Evolutionary conservation across 1,284 basidiomycete genomes (phyloP).

Genomic region (Hemileia vastatrix): DNA sequence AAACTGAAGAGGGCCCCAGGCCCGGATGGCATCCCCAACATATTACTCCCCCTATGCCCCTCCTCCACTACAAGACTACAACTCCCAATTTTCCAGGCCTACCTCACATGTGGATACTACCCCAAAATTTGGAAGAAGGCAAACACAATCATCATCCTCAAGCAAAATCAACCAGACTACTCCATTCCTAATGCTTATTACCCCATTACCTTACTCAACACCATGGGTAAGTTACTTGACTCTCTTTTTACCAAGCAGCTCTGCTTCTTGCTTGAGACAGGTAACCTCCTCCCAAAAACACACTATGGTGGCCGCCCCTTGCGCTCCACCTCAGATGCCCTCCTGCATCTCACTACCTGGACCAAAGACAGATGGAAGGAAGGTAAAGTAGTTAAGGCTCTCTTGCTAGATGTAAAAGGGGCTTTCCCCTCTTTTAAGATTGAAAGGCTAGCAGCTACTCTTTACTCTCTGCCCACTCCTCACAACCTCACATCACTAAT

Average conservation of each 20-base stretch:
- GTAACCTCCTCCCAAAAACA: background rate
- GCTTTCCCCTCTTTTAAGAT: background rate
- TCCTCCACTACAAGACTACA: too few relatives aligned
- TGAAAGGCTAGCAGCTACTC: background rate
- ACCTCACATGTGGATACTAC: background rate
- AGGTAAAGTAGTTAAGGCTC: background rate
- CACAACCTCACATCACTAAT: background rate
- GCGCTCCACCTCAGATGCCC: background rate
- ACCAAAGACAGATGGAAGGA: constrained; percentile 12
- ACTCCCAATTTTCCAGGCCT: too few relatives aligned
- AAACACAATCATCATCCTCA: constrained; percentile 1
- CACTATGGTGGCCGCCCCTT: constrained; percentile 3
- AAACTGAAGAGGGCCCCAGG: too few relatives aligned
- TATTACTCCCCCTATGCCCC: too few relatives aligned
- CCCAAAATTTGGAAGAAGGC: constrained; percentile 2
- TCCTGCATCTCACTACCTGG: background rate
- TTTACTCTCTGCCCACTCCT: background rate
- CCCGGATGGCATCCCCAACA: too few relatives aligned
- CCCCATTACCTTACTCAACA: constrained; percentile 7
- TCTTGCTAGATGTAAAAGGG: constrained; percentile 15
- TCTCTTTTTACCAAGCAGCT: background rate
- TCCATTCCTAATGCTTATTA: background rate
- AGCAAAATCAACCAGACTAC: constrained; percentile 3
- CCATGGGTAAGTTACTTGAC: constrained; percentile 9
- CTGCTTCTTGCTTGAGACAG: constrained; percentile 2